Conservation (phyloP, 202 grass and related monocot species). For the Schoenoplectus tabernaemontani region DNA sequence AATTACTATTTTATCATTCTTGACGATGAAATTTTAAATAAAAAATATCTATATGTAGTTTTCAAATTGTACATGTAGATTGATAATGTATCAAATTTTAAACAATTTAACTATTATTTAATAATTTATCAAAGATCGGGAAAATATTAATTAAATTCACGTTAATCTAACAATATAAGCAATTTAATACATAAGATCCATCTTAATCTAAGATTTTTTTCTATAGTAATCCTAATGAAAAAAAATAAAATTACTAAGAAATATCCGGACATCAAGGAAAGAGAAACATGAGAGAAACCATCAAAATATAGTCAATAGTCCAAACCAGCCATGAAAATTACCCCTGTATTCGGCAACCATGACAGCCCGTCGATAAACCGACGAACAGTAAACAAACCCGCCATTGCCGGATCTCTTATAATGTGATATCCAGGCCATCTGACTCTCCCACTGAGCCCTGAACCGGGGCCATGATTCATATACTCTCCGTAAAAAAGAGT, state of each 20-base stretch:
- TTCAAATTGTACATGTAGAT: too few relatives aligned
- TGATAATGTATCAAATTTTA: too few relatives aligned
- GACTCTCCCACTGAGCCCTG: conserved; percentile 40
- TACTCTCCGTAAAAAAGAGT: conserved; percentile 91
- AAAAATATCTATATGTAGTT: too few relatives aligned
- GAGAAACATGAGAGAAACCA: neutral
- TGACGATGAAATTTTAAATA: too few relatives aligned
- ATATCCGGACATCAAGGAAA: neutral
- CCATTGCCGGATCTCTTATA: conserved; percentile 53
- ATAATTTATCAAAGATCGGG: neutral
- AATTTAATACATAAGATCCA: neutral
- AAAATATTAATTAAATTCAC: neutral
- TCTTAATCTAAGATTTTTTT: neutral
- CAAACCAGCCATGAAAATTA: conserved; percentile 71
- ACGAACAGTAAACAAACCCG: conserved; percentile 54
- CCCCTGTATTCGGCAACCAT: conserved; percentile 65
- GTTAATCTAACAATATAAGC: neutral
- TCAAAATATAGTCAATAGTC: conserved; percentile 1
- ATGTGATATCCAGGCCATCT: conserved; percentile 79
- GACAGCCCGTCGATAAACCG: conserved; percentile 73
- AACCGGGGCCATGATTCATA: conserved; percentile 62
- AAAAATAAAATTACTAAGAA: neutral
- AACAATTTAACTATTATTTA: too few relatives aligned
- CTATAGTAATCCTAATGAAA: neutral
- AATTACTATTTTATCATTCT: too few relatives aligned